Percentiles rank a stretch among this genome's conserved stretches.
Conservation (phyloP, 139 green algal species). For the Eudorina sp. region DNA sequence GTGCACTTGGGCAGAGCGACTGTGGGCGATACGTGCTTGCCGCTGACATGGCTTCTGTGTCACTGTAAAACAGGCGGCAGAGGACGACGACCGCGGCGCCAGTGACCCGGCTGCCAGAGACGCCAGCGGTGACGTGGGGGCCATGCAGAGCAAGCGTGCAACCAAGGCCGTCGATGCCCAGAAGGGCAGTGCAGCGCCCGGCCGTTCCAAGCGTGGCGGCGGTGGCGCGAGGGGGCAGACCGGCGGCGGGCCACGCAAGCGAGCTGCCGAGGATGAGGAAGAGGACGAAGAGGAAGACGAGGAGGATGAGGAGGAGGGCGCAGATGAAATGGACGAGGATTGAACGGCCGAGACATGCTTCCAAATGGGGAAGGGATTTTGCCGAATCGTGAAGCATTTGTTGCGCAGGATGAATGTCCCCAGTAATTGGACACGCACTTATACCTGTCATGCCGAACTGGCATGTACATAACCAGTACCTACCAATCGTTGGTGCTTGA, state of each 20-base stretch:
- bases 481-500: no score
- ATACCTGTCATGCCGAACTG: no score
- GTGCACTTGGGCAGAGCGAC: no score
- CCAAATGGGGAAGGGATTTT: no score
- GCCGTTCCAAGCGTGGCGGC: not conserved
- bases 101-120: not conserved
- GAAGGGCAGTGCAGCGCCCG: not conserved
- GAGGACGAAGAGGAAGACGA: slow-evolving; percentile 1
- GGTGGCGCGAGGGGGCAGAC: not conserved
- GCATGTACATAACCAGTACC: no score
- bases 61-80: not conserved
- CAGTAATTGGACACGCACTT: no score
- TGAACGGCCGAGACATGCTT: no score
- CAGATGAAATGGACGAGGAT: not conserved
- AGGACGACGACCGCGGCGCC: not conserved
- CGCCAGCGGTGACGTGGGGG: not conserved
- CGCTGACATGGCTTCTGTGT: no score
- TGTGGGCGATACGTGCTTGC: no score
- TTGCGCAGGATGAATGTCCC: no score
- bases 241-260: not conserved
- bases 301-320: not conserved
- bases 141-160: not conserved
- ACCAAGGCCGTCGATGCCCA: not conserved
- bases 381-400: no score
- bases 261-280: not conserved